Evolutionary conservation across 345 rosid species (phyloP).

Genomic region (Lepidium sativum): DNA sequence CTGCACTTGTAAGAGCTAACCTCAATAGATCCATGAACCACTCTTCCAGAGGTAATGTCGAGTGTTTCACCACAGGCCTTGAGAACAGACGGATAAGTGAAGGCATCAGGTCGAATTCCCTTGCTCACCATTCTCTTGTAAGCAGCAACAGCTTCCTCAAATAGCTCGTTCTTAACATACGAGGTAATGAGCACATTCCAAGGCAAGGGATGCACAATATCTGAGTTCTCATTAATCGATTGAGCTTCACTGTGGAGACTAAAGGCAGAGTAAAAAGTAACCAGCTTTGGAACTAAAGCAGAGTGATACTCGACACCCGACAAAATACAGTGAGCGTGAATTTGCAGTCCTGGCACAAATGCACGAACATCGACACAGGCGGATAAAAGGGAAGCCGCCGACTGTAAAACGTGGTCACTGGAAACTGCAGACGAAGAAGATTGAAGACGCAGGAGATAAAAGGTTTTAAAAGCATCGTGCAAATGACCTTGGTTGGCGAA

Average conservation of each 20-base stretch:
- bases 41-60: conserved; percentile 46
- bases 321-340: conserved; percentile 42
- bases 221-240: conserved; percentile 30
- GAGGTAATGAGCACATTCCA: conserved; percentile 68
- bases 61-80: conserved; percentile 64
- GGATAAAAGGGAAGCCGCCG: conserved; percentile 37
- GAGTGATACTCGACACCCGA: conserved; percentile 48
- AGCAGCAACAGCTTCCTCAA: conserved; percentile 34
- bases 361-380: conserved; percentile 36
- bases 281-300: conserved; percentile 54
- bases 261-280: conserved; percentile 47
- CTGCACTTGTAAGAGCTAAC: conserved; percentile 32
- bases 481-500: conserved; percentile 35
- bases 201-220: conserved; percentile 37
- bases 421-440: conserved; percentile 21
- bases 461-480: conserved; percentile 33
- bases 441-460: conserved; percentile 31
- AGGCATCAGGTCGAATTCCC: conserved; percentile 58
- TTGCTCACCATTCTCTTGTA: conserved; percentile 46
- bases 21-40: conserved; percentile 44
- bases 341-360: conserved; percentile 38
- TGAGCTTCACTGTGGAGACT: conserved; percentile 36
- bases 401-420: conserved; percentile 25
- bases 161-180: conserved; percentile 38
- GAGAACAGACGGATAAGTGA: conserved; percentile 70